phyloP scores from a whole-genome alignment of 225 moss, liverwort and hornwort species.

The Neckera pumila region DNA sequence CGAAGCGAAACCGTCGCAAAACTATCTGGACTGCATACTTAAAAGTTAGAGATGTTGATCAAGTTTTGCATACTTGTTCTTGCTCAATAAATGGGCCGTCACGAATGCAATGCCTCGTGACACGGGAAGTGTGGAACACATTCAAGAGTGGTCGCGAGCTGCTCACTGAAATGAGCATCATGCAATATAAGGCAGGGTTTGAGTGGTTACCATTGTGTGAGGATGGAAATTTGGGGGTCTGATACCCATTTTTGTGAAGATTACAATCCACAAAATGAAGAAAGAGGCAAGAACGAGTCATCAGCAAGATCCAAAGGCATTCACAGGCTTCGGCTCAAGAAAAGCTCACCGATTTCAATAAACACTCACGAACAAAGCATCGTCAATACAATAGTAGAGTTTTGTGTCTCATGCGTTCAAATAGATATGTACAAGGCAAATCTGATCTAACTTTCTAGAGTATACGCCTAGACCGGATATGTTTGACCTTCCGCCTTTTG shows the following conservation, averaged over 20 bases:
- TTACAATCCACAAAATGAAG: too few species aligned
- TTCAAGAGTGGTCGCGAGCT: neutral
- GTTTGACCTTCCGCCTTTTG: neutral
- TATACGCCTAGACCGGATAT: neutral
- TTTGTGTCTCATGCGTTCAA: neutral
- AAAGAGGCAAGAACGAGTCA: neutral
- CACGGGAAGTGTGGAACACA: neutral
- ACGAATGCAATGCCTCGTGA: too few species aligned
- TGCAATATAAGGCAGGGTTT: neutral
- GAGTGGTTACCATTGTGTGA: neutral
- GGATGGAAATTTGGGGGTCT: too few species aligned
- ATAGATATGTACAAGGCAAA: slow-evolving; percentile 1
- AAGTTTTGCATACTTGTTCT: neutral
- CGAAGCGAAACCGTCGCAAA: neutral
- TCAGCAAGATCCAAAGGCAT: neutral
- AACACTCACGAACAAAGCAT: neutral
- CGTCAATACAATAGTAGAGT: neutral
- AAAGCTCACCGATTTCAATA: neutral
- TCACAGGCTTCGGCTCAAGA: neutral
- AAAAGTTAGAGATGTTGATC: neutral
- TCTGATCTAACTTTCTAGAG: neutral
- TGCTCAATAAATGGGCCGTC: neutral
- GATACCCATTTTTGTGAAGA: neutral
- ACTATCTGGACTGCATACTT: neutral
- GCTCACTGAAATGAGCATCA: neutral